phyloP scores from a whole-genome alignment of 176 grass and related monocot species.

The Themeda triandra region DNA sequence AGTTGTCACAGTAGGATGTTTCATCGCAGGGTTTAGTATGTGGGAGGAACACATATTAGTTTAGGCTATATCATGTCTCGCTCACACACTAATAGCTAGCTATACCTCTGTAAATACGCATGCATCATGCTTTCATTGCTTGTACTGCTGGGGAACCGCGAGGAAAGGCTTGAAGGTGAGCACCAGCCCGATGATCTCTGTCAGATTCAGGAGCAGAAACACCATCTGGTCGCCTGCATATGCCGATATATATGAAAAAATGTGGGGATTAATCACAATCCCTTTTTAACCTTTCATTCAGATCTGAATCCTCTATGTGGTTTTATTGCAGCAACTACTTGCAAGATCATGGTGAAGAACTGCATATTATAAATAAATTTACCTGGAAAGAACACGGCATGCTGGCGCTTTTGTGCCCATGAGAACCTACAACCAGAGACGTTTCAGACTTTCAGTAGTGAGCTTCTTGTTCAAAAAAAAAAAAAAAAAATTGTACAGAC shows the following conservation, averaged over 20 bases:
- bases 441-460: not conserved
- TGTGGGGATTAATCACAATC: not conserved
- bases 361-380: not conserved
- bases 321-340: not conserved
- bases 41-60: too few relatives aligned
- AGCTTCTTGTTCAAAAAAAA: not conserved
- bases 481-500: not conserved
- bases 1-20: too few relatives aligned
- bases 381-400: conserved; percentile 55
- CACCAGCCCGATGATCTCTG: conserved; percentile 24
- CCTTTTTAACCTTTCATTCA: not conserved
- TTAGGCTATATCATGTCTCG: too few relatives aligned
- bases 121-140: not conserved
- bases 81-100: not conserved
- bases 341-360: not conserved
- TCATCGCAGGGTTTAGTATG: too few relatives aligned
- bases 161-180: conserved; percentile 48
- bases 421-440: conserved; percentile 50
- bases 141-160: conserved; percentile 13
- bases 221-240: conserved; percentile 43
- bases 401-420: conserved; percentile 62
- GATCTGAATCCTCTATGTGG: not conserved
- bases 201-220: conserved; percentile 35
- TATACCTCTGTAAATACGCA: not conserved
- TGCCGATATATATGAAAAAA: not conserved